Base-by-base conservation (phyloP, 306 rosid species). In the Citrullus colocynthis region DNA sequence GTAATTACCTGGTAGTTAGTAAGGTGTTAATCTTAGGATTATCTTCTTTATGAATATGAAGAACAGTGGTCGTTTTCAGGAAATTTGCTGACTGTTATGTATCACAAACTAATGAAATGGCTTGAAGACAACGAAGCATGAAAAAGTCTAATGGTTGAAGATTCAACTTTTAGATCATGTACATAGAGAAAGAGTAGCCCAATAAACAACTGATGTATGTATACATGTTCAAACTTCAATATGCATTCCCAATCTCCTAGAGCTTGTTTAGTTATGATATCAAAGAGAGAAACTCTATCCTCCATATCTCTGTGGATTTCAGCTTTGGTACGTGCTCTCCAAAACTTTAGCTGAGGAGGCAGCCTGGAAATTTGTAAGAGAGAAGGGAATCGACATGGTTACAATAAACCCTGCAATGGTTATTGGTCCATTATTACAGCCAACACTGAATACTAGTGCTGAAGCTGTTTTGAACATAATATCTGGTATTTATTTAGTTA, bases 311-410 rank as follows among this genome's bases (percentile, higher is more conserved):
- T 70, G 34, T 74, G 36, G 66, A 37, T 76, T 83, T 64, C 86
- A 93, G 97, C 21, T 72, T 16, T 93, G 97, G 98, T 93, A 93
- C 76, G 30, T 44, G 41, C 90, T 91, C 79, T 86, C 96, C 59
- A 93, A 93, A 88, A 88, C 96, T 67, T 84, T 93, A 84, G 97
- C 97, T 37, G 98, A 93, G 87, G 94, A 87, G 10, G 89, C 90
- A 84, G 98, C 94, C 78, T 91, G 98, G 96, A 89, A 89, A 81
- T 91, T 93, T 80, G 93, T 44, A 8, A 89, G 85, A 30, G 91
- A 91, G 83, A 89, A 93, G 66, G 88, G 62, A 21, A 85, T 91
- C 78, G 97, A 93, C 85, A 79, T 91, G 91, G 89, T 93, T 83
- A 51, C 77, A 51, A 79, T 93, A 64, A 88, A 88, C 82, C 97